A percentile compares a stretch with the other conserved stretches of the same genome.
Evolutionary conservation across 306 rosid genomes (phyloP).

Genomic region (Dalbergia cochinchinensis): DNA sequence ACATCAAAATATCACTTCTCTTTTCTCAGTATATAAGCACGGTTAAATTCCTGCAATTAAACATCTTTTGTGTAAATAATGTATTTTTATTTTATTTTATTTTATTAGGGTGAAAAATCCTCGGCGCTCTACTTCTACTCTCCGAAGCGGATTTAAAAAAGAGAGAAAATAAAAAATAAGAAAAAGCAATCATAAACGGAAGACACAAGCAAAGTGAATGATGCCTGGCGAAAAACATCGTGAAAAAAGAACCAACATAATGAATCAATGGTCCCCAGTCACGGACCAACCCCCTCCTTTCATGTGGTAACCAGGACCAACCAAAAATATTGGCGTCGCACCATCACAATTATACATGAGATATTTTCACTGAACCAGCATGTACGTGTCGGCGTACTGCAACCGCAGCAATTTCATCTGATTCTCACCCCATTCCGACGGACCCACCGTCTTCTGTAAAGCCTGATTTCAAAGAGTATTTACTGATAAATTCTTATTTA

Average conservation of each 20-base stretch:
- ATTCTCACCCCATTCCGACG: too few species aligned
- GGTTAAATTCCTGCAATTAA: too few species aligned
- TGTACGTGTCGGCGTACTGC: constrained; percentile 6
- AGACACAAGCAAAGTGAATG: background rate
- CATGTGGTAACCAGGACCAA: background rate
- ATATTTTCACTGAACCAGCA: background rate
- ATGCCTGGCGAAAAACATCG: background rate
- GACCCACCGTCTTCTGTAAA: too few species aligned
- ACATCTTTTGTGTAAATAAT: too few species aligned
- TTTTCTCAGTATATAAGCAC: too few species aligned
- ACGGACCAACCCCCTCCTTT: background rate
- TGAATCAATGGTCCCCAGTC: background rate
- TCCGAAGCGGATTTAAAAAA: too few species aligned
- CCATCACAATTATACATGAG: background rate
- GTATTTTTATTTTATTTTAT: too few species aligned
- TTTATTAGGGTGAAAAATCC: too few species aligned
- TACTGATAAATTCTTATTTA: too few species aligned
- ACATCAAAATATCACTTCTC: too few species aligned
- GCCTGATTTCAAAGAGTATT: too few species aligned
- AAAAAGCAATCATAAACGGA: background rate
- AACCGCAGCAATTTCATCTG: constrained; percentile 7
- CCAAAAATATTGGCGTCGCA: background rate
- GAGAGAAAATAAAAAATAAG: too few species aligned
- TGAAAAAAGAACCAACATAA: background rate
- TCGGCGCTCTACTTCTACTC: background rate